phyloP scores from a whole-genome alignment of 352 stramenopile species.

The Phytophthora foliorum region DNA sequence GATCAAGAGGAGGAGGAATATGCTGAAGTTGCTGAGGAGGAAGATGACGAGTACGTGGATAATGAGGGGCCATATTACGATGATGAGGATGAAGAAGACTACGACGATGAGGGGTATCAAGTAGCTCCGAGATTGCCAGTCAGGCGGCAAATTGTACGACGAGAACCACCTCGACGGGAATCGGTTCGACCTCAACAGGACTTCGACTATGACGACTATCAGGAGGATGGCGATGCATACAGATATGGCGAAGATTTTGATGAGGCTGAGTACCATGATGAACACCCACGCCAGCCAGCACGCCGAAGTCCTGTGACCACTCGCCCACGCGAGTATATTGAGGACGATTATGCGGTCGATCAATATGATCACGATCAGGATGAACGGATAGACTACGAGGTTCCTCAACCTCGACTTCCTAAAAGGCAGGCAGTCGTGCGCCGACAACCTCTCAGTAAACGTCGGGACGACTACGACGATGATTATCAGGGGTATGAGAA shows the following conservation, averaged over 20 bases:
- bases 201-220: constrained; percentile 21
- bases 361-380: constrained; percentile 13
- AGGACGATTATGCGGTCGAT: constrained; percentile 27
- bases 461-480: constrained; percentile 16
- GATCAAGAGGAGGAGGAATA: constrained; percentile 27
- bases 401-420: constrained; percentile 15
- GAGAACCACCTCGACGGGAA: constrained; percentile 8
- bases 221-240: constrained; percentile 28
- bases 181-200: constrained; percentile 14
- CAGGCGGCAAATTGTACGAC: constrained; percentile 24
- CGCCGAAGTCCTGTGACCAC: constrained; percentile 16
- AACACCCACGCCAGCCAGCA: constrained; percentile 10
- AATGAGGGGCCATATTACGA: constrained; percentile 26
- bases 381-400: constrained; percentile 10
- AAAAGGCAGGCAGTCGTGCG: constrained; percentile 20
- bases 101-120: constrained; percentile 23
- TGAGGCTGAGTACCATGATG: constrained; percentile 16
- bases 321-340: constrained; percentile 23
- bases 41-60: constrained; percentile 17
- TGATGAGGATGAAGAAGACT: constrained; percentile 25
- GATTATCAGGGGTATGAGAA: constrained; percentile 20
- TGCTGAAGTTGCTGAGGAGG: constrained; percentile 17
- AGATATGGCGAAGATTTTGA: constrained; percentile 20
- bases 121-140: constrained; percentile 9
- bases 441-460: constrained; percentile 14